Conservation (phyloP, 176 grass and related monocot genomes). For the Avena atlantica region DNA sequence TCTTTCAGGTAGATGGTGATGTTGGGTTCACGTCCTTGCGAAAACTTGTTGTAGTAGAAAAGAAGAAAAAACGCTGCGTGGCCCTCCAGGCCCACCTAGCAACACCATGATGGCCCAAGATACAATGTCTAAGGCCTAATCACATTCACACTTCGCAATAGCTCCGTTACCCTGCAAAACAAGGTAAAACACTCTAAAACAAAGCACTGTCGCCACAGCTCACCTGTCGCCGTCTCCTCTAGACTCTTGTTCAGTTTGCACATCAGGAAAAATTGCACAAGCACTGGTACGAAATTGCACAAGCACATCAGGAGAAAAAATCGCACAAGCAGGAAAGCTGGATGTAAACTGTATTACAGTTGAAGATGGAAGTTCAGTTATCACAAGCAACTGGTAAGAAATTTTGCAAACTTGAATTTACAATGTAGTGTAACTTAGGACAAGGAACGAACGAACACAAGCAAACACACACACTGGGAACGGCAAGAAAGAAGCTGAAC, state of each 20-base stretch:
- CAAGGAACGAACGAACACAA: not conserved
- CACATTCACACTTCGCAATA: not conserved
- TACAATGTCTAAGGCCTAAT: not conserved
- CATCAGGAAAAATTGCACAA: not conserved
- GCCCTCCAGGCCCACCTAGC: not conserved
- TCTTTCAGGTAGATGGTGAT: not conserved
- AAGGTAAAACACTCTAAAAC: too few relatives aligned
- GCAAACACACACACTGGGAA: slow-evolving; percentile 28
- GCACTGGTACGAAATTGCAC: too few relatives aligned
- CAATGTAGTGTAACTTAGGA: slow-evolving; percentile 26
- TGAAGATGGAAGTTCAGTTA: not conserved
- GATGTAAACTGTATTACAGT: not conserved
- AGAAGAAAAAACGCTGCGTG: not conserved
- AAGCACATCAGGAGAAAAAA: not conserved
- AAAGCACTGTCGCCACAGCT: too few relatives aligned
- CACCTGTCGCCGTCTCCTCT: too few relatives aligned
- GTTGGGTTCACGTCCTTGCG: not conserved
- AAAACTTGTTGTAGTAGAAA: not conserved
- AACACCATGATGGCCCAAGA: not conserved
- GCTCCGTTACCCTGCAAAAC: too few relatives aligned
- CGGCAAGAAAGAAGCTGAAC: not conserved
- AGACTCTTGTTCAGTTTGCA: too few relatives aligned
- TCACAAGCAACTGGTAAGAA: not conserved
- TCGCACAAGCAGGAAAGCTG: not conserved
- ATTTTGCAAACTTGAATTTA: slow-evolving; percentile 69